Evolutionary conservation across 257 asterid genomes (phyloP), one percentile per base, ranked within the genome.

Genomic region (Solanum sparsipilum): DNA sequence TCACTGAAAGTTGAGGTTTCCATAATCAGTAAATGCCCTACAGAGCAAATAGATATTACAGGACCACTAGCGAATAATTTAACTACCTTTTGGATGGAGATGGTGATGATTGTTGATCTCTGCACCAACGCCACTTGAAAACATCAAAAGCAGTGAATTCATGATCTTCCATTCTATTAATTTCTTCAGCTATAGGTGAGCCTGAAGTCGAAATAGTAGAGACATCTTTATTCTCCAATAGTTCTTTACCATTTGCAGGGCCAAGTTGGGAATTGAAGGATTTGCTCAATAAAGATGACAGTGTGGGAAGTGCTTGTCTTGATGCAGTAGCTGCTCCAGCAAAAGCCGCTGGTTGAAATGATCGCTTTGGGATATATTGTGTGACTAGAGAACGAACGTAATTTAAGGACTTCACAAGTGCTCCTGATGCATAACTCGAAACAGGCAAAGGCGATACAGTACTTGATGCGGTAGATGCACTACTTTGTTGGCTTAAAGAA

Each of bases 91-190:
- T 93, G 78, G 98, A 94, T 89, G 94, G 91, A 88, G 94, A 93
- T 88, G 90, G 92, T 41, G 98, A 93, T 25, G 93, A 90, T 31
- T 95, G 98, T 84, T 94, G 98, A 87, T 97, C 98, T 86, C 98
- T 93, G 89, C 91, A 92, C 99, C 99, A 97, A 86, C 99, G 98
- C 99, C 98, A 97, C 93, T 96, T 94, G 91, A 93, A 96, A 89
- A 95, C 92, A 89, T 97, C 99, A 89, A 90, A 93, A 72, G 99
- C 95, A 88, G 95, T 90, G 90, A 92, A 95, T 87, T 95, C 99
- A 63, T 90, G 90, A 91, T 94, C 93, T 90, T 94, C 98, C 91
- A 88, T 86, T 87, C 91, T 98, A 93, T 94, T 98, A 90, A 89
- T 93, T 92, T 96, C 98, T 92, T 95, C 98, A 89, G 94, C 91